Percentiles rank a stretch among this genome's conserved stretches.
phyloP scores from a whole-genome alignment of 805 yeast species.

The Wickerhamiella kurtzmanii region DNA sequence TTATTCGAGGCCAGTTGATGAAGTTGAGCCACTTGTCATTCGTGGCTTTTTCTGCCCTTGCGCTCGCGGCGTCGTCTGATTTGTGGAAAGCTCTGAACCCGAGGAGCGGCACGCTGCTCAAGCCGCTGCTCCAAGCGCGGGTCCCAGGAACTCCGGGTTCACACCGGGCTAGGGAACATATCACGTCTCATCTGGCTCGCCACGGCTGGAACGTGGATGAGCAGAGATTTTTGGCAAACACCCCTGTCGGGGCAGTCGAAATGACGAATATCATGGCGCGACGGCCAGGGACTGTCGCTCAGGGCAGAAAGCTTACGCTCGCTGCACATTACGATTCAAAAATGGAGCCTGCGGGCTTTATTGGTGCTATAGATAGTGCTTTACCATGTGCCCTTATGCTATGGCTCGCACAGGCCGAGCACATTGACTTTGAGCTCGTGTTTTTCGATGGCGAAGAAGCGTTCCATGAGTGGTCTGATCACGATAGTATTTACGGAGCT shows the following conservation, averaged over 20 bases:
- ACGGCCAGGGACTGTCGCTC: constrained; percentile 3
- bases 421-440: constrained; percentile 21
- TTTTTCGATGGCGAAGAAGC: constrained; percentile 57
- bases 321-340: constrained; percentile 48
- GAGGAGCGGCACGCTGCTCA: constrained; percentile 12
- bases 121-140: constrained; percentile 18
- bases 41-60: background rate
- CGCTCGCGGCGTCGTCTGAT: background rate
- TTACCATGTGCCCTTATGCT: constrained; percentile 42
- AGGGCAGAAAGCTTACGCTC: constrained; percentile 16
- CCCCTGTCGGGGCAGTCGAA: constrained; percentile 27
- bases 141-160: constrained; percentile 17
- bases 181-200: constrained; percentile 22
- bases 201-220: constrained; percentile 22
- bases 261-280: constrained; percentile 26
- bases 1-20: no score
- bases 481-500: constrained; percentile 46
- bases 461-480: constrained; percentile 35
- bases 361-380: constrained; percentile 50
- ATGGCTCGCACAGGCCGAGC: constrained; percentile 29
- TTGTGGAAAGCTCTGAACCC: constrained; percentile 11
- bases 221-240: constrained; percentile 25
- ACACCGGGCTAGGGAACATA: constrained; percentile 13
- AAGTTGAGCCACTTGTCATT: background rate
- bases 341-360: constrained; percentile 37